A percentile compares a stretch with the other conserved stretches of the same genome.
These are phyloP conservation scores for Trypanosoma cruzi DNA, from an alignment of 208 protist genomes.

Conservation along the genomic window DNA sequence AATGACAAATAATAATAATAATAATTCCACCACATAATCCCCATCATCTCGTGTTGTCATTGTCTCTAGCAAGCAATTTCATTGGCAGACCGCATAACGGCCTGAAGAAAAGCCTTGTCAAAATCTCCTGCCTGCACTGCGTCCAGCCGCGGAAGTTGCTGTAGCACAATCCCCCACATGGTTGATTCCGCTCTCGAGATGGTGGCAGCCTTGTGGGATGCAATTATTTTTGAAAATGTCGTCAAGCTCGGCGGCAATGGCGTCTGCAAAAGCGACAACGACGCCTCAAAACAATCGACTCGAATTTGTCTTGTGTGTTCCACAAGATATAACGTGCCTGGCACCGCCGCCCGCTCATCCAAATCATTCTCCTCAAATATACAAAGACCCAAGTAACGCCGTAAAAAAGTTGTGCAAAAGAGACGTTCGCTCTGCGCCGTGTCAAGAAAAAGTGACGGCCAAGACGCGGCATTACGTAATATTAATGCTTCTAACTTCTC, in stretches of 20 bases:
- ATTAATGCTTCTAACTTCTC: constrained; percentile 4
- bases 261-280: constrained; percentile 23
- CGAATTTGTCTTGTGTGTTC: constrained; percentile 14
- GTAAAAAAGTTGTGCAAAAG: constrained; percentile 32
- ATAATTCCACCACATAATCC: background rate
- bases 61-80: background rate
- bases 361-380: constrained; percentile 33
- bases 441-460: constrained; percentile 32
- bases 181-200: background rate
- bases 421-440: constrained; percentile 18
- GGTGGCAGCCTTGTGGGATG: background rate
- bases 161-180: constrained; percentile 24
- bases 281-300: constrained; percentile 8
- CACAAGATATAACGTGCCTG: constrained; percentile 30
- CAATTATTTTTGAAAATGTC: constrained; percentile 21
- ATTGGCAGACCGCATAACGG: background rate
- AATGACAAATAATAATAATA: background rate
- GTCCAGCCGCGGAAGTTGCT: constrained; percentile 1
- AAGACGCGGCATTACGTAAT: background rate
- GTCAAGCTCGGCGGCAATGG: constrained; percentile 11
- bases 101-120: constrained; percentile 18
- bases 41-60: background rate
- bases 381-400: constrained; percentile 30
- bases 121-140: background rate
- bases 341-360: constrained; percentile 2